Base-by-base conservation (phyloP, 768 basidiomycete species). In the Udeniomyces megalosporus region DNA sequence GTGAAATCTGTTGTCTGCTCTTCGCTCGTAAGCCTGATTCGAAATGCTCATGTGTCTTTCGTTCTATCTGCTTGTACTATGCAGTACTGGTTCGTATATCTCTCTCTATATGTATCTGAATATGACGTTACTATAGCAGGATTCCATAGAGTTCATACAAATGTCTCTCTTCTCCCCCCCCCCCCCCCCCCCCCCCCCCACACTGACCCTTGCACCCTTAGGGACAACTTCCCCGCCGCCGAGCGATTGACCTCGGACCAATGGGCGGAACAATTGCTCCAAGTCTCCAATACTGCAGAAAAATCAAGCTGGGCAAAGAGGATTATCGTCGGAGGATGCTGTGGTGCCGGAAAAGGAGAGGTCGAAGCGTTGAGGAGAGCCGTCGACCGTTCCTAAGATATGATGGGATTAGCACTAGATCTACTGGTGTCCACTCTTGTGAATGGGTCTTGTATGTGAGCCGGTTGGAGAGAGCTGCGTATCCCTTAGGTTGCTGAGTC, bases 271-370 rank as follows among this genome's bases (percentile, higher is more conserved):
- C 26, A 56, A 29, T 45, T 63, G 5, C 24, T 63, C 49, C 3
- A 32, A 6, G 49, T 63, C 42, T 38, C 50, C 31, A 22, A 50
- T 26, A 38, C 48, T 12, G 14, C 24, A 2, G n/a, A 24, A 2
- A 35, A 44, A 24, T 45, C 44, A 12, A 38, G 7, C 2, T 63
- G 55, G 55, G 57, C 55, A 20, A 44, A 38, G 28, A 31, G 46
- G 17, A n/a, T 29, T 5, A 45, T 63, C 49, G 22, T 57, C 14
- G 62, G 62, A 1, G 62, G 62, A 0, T 63, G 62, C 49, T 63
- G 62, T 44, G 62, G 62, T 2, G 58, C 62, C 4, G 51, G 51
- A 3, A 26, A 48, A 5, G 51, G 49, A 7, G 63, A 65, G 58
- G 58, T 65, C 34, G 24, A 26, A 2, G 63, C 42, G 28, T 24